Evolutionary conservation across 805 yeast species (phyloP), one percentile per base, ranked within the genome.

Genomic region (Grigorovia transvaalensis): DNA sequence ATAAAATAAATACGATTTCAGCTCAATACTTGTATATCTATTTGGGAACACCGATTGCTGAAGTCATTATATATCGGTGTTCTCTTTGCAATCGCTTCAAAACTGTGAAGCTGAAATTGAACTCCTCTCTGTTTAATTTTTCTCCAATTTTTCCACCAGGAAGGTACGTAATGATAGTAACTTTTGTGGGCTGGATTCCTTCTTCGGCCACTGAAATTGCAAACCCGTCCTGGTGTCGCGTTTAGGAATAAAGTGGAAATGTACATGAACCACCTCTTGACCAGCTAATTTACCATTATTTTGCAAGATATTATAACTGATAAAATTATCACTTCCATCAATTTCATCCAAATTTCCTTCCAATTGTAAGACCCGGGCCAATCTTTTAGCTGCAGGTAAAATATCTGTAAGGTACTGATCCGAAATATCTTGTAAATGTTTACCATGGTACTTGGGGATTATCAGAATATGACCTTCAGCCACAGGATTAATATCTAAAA

Each of bases 181-280:
- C 18, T 41, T 46, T 15, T 48, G 18, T 6, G 33, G 35, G 17
- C 15, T 30, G 27, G 91, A 85, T 52, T 75, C 79, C 59, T 81
- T 78, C 15, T 88, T 82, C 12, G 97, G 97, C 97, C 98, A 91
- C 29, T 91, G 96, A 23, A 91, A 88, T 29, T 75, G 76, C 55
- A 91, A 76, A 0, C 99, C 99, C 15, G 90, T 74, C 41, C 76
- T 76, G 1, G 68, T 72, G 59, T 82, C 82, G 53, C 76, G 77
- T 76, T 91, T 91, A 47, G 99, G 99, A 64, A 91, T 93, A 67
- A 91, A 80, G 67, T 91, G 99, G 78, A 91, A 85, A 68, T 91
- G 99, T 51, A 91, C 97, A 67, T 91, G 99, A 58, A 85, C 95
- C 51, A 93, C 97, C 50, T 77, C 84, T 72, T 91, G 98, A 65